These are phyloP conservation scores for Tulasnella sp. DNA, from an alignment of 768 basidiomycete species.

Conservation along the genomic window DNA sequence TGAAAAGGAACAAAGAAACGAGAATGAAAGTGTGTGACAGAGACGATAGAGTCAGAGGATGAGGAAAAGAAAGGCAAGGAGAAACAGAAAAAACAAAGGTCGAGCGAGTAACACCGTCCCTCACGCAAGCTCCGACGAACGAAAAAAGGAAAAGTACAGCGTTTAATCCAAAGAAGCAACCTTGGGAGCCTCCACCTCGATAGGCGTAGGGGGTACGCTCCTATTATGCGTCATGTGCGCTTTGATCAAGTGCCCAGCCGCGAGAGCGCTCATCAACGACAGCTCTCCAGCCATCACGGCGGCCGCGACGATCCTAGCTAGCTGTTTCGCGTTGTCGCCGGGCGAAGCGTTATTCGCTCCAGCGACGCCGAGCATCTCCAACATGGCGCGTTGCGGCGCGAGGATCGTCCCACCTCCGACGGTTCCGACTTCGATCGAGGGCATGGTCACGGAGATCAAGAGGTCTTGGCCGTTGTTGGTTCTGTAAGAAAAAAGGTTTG, in stretches of 20 bases:
- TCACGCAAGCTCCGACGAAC: too few relatives aligned
- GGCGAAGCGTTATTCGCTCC: conserved; percentile 83
- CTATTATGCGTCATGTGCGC: conserved; percentile 92
- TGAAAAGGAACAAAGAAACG: neutral
- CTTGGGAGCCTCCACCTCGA: neutral
- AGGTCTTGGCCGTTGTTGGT: conserved; percentile 85
- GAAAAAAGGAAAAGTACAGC: too few relatives aligned
- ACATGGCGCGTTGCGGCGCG: conserved; percentile 77
- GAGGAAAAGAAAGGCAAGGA: neutral
- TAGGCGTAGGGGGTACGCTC: conserved; percentile 71
- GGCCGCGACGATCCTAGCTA: conserved; percentile 83
- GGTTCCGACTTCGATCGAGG: conserved; percentile 96
- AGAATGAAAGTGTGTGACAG: neutral
- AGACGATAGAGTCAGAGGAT: neutral
- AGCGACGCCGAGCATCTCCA: conserved; percentile 87
- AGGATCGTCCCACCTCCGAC: conserved; percentile 95
- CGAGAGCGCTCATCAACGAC: conserved; percentile 82
- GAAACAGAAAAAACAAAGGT: neutral
- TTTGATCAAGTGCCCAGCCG: conserved; percentile 87
- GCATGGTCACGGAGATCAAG: conserved; percentile 91
- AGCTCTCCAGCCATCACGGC: conserved; percentile 98
- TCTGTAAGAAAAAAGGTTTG: conserved; percentile 35
- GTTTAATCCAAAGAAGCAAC: too few relatives aligned
- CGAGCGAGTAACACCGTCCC: too few relatives aligned
- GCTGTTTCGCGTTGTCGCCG: conserved; percentile 78